Percentiles rank a stretch among this genome's conserved stretches.
Evolutionary conservation across 495 filamentous ascomycete genomes (phyloP).

Genomic region (Trichoderma orchidacearum): DNA sequence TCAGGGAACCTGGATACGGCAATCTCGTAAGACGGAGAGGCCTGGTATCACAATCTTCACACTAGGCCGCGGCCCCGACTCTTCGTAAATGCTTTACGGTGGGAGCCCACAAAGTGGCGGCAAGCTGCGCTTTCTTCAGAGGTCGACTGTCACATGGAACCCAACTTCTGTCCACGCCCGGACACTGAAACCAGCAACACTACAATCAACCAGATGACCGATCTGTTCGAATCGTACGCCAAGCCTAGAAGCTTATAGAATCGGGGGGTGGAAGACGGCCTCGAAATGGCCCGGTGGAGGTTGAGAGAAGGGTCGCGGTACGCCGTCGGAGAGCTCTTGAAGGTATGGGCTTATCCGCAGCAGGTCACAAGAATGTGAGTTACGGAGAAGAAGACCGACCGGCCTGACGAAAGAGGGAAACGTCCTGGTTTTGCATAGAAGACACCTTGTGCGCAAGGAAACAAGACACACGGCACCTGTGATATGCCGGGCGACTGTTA

Average conservation of each 20-base stretch:
- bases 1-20: no score
- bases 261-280: neutral
- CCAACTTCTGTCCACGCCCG: constrained; percentile 29
- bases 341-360: neutral
- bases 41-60: neutral
- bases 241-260: neutral
- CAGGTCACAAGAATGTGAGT: neutral
- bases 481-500: neutral
- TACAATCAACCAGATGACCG: constrained; percentile 17
- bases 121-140: constrained; percentile 30
- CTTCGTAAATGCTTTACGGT: neutral
- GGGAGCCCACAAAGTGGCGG: constrained; percentile 9
- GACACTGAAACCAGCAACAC: constrained; percentile 22
- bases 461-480: neutral
- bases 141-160: constrained; percentile 35
- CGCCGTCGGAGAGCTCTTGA: neutral
- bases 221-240: constrained; percentile 9
- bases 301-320: neutral
- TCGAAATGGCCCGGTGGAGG: neutral
- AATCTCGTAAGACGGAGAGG: neutral
- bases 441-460: neutral
- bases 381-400: neutral
- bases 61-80: neutral
- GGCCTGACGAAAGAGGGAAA: neutral
- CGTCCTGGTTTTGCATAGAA: neutral